Evolutionary conservation across 768 basidiomycete genomes (phyloP).

Genomic region (Cyathus striatus): DNA sequence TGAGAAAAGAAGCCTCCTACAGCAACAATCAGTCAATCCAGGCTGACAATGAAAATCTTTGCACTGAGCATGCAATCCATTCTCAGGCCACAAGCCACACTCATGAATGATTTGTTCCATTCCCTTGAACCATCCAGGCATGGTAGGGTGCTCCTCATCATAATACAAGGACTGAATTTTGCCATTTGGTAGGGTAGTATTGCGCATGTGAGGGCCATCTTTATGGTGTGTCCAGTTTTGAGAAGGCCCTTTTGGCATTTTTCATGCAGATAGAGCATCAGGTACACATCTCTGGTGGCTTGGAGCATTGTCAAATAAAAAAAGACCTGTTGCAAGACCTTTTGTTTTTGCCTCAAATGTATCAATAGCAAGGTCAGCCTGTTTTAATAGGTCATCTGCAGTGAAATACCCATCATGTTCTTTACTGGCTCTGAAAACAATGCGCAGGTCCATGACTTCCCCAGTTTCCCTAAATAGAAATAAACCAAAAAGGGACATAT

Average conservation of each 20-base stretch:
- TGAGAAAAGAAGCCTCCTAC: background rate
- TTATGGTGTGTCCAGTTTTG: conserved; percentile 11
- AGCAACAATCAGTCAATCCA: conserved; percentile 26
- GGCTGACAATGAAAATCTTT: no score
- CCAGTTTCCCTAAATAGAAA: no score
- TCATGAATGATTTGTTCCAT: conserved; percentile 20
- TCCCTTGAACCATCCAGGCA: conserved; percentile 23
- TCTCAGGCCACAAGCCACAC: conserved; percentile 14
- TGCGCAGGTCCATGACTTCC: conserved; percentile 10
- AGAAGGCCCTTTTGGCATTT: conserved; percentile 14
- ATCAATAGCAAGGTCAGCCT: conserved; percentile 21
- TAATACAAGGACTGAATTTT: conserved; percentile 19
- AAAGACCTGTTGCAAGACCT: conserved; percentile 15
- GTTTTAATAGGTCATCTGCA: conserved; percentile 13
- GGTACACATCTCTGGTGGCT: conserved; percentile 13
- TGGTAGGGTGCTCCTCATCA: conserved; percentile 9
- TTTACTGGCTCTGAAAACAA: conserved; percentile 22
- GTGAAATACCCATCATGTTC: conserved; percentile 22
- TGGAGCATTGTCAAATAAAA: conserved; percentile 18
- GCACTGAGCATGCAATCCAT: conserved; percentile 13
- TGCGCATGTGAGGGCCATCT: conserved; percentile 12
- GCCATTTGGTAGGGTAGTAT: conserved; percentile 8
- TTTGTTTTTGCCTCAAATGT: conserved; percentile 22
- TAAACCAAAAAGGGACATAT: no score
- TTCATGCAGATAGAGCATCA: conserved; percentile 11